phyloP scores from a whole-genome alignment of 2,329 filamentous ascomycete genomes.

The Pseudogymnoascus sp. region DNA sequence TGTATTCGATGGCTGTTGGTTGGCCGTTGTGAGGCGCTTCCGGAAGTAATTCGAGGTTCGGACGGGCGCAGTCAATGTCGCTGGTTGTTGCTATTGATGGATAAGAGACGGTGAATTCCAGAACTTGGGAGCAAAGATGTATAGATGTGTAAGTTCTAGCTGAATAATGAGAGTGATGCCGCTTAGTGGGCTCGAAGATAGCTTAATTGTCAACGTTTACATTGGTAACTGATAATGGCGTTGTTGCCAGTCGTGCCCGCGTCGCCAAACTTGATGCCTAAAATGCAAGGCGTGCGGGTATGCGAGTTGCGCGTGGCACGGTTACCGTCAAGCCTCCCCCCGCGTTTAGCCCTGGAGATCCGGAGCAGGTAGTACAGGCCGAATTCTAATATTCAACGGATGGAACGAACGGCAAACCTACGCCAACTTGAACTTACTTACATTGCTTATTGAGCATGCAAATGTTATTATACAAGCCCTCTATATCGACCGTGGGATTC shows the following conservation, averaged over 20 bases:
- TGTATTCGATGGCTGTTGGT: background rate
- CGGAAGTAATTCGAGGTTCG: background rate
- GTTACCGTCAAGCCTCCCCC: background rate
- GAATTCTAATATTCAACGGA: background rate
- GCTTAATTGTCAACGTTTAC: constrained; percentile 7
- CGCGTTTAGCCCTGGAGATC: background rate
- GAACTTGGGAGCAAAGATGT: background rate
- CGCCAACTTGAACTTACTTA: background rate
- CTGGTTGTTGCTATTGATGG: background rate
- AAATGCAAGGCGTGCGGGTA: background rate
- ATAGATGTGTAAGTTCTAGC: background rate
- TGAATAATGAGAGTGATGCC: constrained; percentile 6
- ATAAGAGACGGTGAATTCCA: background rate
- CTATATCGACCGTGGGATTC: background rate
- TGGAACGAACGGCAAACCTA: background rate
- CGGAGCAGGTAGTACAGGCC: background rate
- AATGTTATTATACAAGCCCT: background rate
- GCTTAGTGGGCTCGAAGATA: background rate
- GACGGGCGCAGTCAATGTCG: background rate
- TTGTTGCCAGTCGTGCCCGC: constrained; percentile 6
- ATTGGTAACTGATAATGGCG: constrained; percentile 7
- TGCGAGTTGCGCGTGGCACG: background rate
- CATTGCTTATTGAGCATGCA: background rate
- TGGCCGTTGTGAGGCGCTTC: background rate
- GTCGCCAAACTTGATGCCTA: background rate